A percentile compares a stretch with the other conserved stretches of the same genome.
phyloP scores from a whole-genome alignment of 805 yeast species.

The Osmozyma mogii region DNA sequence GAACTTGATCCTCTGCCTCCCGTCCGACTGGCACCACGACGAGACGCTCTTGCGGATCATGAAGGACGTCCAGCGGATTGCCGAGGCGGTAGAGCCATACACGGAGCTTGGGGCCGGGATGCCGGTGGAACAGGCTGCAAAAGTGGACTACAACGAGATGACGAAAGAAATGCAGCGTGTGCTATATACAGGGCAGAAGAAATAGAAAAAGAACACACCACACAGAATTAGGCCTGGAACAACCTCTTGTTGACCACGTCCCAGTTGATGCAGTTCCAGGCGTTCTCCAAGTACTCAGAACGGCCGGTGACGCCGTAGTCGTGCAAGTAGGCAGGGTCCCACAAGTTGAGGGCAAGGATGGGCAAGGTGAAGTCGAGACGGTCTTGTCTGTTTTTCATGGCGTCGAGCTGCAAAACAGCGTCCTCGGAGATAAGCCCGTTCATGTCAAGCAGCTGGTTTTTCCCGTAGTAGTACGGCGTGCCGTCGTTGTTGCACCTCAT shows the following conservation, averaged over 20 bases:
- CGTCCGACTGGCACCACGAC: constrained; percentile 31
- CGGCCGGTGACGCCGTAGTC: constrained; percentile 82
- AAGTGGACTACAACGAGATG: constrained; percentile 16
- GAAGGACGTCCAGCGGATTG: constrained; percentile 18
- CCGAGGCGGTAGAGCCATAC: constrained; percentile 14
- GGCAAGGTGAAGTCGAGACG: constrained; percentile 63
- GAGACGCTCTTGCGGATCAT: constrained; percentile 19
- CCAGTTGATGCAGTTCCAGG: constrained; percentile 84
- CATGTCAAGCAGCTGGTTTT: constrained; percentile 67
- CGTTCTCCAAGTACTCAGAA: constrained; percentile 60
- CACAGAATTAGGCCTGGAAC: constrained; percentile 30
- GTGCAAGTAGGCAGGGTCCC: constrained; percentile 82
- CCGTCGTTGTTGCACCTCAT: constrained; percentile 64
- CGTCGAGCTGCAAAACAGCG: constrained; percentile 40
- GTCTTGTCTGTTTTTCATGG: constrained; percentile 34
- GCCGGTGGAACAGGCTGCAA: constrained; percentile 14
- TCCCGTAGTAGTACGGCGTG: constrained; percentile 63
- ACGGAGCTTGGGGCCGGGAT: constrained; percentile 12
- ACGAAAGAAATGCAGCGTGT: constrained; percentile 1
- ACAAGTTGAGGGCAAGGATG: constrained; percentile 67
- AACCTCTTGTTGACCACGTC: constrained; percentile 50
- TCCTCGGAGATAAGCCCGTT: constrained; percentile 60
- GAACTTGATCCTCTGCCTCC: constrained; percentile 22
- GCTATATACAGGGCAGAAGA: constrained; percentile 5
- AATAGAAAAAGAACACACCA: constrained; percentile 3